phyloP scores from a whole-genome alignment of 176 grass and related monocot genomes.

The Rhipidocladum racemiflorum region DNA sequence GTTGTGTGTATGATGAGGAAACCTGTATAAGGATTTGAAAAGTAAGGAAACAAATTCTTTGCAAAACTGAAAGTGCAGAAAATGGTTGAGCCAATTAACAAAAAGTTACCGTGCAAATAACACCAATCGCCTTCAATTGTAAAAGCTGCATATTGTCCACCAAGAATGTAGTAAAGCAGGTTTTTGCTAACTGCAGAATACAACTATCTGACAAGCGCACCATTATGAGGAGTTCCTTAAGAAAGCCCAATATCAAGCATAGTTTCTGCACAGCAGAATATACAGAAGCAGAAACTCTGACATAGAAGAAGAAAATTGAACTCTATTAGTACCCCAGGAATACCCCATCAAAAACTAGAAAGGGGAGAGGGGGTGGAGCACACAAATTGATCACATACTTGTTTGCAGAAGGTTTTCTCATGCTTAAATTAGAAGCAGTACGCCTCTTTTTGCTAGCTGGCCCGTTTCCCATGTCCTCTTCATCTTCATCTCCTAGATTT shows the following conservation, averaged over 20 bases:
- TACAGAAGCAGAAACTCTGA: constrained; percentile 73
- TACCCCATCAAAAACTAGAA: constrained; percentile 11
- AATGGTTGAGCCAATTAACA: constrained; percentile 28
- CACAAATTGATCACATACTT: constrained; percentile 48
- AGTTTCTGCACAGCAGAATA: constrained; percentile 83
- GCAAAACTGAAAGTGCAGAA: constrained; percentile 24
- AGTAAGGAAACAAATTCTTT: constrained; percentile 39
- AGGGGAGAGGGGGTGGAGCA: not conserved
- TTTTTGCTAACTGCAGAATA: constrained; percentile 90
- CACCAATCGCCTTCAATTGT: constrained; percentile 88
- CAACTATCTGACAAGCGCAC: constrained; percentile 91
- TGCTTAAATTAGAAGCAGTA: constrained; percentile 53
- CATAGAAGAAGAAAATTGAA: constrained; percentile 31
- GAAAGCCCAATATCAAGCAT: constrained; percentile 90
- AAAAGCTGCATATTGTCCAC: constrained; percentile 94
- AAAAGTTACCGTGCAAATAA: constrained; percentile 77
- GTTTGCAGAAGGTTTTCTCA: constrained; percentile 68
- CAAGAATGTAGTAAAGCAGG: constrained; percentile 96
- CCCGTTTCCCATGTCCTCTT: constrained; percentile 72
- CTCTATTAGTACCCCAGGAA: constrained; percentile 11
- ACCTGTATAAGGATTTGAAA: constrained; percentile 54
- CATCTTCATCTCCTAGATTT: constrained; percentile 81
- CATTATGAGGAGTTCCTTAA: constrained; percentile 77
- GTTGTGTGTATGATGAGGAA: constrained; percentile 82
- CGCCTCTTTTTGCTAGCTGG: constrained; percentile 80